Conservation (phyloP, 2,329 filamentous ascomycete species). For the Exophiala sp. region DNA sequence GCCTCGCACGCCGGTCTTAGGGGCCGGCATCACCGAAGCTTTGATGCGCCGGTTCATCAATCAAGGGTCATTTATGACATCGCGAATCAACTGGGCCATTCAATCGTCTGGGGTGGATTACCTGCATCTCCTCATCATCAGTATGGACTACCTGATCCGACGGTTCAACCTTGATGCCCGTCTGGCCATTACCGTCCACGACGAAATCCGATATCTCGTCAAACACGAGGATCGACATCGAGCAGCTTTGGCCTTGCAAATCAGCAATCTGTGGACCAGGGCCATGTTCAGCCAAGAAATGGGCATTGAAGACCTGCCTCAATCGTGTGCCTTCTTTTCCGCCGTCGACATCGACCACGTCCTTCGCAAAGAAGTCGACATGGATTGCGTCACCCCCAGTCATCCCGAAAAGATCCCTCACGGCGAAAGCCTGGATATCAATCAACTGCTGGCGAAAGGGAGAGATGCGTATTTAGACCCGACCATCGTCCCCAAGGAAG, state of each 20-base stretch:
- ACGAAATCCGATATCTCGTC: slow-evolving; percentile 93
- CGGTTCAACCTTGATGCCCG: slow-evolving; percentile 81
- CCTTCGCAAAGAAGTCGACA: slow-evolving; percentile 94
- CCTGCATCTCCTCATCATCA: slow-evolving; percentile 82
- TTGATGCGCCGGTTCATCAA: slow-evolving; percentile 81
- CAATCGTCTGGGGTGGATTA: slow-evolving; percentile 97
- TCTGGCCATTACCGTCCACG: slow-evolving; percentile 88
- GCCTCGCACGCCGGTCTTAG: slow-evolving; percentile 84
- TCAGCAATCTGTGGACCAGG: slow-evolving; percentile 92
- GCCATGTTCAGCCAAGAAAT: slow-evolving; percentile 97
- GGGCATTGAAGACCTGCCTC: slow-evolving; percentile 89
- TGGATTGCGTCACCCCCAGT: slow-evolving; percentile 92
- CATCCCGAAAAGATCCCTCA: slow-evolving; percentile 70
- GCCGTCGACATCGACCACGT: slow-evolving; percentile 93
- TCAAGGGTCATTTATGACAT: slow-evolving; percentile 89
- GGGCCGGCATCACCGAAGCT: slow-evolving; percentile 92
- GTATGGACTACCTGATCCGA: slow-evolving; percentile 87
- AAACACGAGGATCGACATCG: slow-evolving; percentile 79
- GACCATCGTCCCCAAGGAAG: slow-evolving; percentile 49
- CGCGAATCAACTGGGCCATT: slow-evolving; percentile 97
- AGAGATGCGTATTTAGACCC: slow-evolving; percentile 63
- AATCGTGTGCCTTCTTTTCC: slow-evolving; percentile 91
- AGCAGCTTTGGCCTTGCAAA: slow-evolving; percentile 84
- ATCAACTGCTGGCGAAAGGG: slow-evolving; percentile 68
- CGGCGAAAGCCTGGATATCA: slow-evolving; percentile 82